Evolutionary conservation across 768 basidiomycete genomes (phyloP), one percentile per base, ranked within the genome.

Genomic region (Tremella mesenterica): DNA sequence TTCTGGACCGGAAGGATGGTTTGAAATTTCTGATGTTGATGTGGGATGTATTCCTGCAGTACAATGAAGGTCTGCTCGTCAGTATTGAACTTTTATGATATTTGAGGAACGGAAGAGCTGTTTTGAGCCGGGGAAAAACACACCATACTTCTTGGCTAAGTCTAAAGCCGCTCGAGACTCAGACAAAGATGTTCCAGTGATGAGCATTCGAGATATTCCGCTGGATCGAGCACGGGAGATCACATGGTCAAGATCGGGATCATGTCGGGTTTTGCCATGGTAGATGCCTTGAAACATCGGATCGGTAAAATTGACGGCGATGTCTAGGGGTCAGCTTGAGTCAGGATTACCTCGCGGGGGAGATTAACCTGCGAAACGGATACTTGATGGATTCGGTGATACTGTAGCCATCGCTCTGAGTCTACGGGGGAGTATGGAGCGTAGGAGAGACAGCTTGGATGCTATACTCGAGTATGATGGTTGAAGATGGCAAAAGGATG

Each of bases 11-110:
- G 71, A 78, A 2, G 73, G 69, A 64, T 78, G 78, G 51, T 75
- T 71, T 29, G 83, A 82, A 52, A 88, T 85, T 65, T 88, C 84
- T 6, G 59, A 71, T 1, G 83, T 80, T 18, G 84, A 82, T 14
- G 86, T 87, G 0, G 87, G 87, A 70, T 89, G 88, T 55, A 84
- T 84, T 18, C 87, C 87, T 7, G 83, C 80, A 0, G 88, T 88
- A 16, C 83, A 81, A 66, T 82, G 85, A 13, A 86, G 68, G 12
- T 77, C 85, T 83, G 36, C 0, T 51, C 26, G 39, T 41, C 18
- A 25, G 55, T 41, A 4, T 20, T 5, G 9, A 14, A 9, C 16
- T 8, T 3, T 2, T 14, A 34, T 30, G 3, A n/a, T n/a, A n/a
- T n/a, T n/a, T n/a, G n/a, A n/a, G n/a, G n/a, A n/a, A n/a, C n/a